A percentile compares a stretch with the other conserved stretches of the same genome.
Evolutionary conservation across 2,329 filamentous ascomycete genomes (phyloP).

Genomic region (Trichoderma guizhouense): DNA sequence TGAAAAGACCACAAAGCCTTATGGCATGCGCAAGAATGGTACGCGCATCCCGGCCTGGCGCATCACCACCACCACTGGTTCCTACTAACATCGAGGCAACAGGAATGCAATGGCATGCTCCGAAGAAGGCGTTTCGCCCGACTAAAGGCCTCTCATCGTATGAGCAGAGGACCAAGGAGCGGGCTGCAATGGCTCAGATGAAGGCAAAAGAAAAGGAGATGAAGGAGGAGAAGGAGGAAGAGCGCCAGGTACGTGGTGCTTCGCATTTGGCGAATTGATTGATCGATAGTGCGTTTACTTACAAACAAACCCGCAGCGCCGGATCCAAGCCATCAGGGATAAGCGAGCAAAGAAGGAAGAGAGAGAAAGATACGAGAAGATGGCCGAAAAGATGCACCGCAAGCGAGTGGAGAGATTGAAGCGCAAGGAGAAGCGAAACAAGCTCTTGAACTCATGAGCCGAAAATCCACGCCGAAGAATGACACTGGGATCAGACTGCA

Average conservation of each 20-base stretch:
- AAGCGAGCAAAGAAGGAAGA: slow-evolving; percentile 87
- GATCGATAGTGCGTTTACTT: background rate
- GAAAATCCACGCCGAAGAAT: background rate
- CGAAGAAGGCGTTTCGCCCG: slow-evolving; percentile 82
- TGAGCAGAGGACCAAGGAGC: slow-evolving; percentile 68
- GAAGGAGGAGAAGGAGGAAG: slow-evolving; percentile 92
- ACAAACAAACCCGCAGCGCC: slow-evolving; percentile 50
- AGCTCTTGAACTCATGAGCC: slow-evolving; percentile 64
- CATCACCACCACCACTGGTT: background rate
- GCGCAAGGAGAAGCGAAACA: slow-evolving; percentile 95
- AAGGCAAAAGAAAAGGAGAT: slow-evolving; percentile 95
- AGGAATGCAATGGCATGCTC: slow-evolving; percentile 94
- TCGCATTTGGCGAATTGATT: background rate
- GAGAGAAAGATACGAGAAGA: slow-evolving; percentile 84
- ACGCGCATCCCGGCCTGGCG: slow-evolving; percentile 26
- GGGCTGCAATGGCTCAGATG: slow-evolving; percentile 67
- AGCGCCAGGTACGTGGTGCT: slow-evolving; percentile 61
- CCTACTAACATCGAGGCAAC: slow-evolving; percentile 14
- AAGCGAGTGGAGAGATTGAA: slow-evolving; percentile 91
- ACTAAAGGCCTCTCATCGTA: slow-evolving; percentile 74
- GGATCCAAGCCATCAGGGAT: slow-evolving; percentile 77
- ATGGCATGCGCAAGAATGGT: slow-evolving; percentile 84
- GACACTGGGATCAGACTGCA: background rate
- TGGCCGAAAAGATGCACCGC: slow-evolving; percentile 97
- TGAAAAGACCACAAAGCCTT: slow-evolving; percentile 38